phyloP scores from a whole-genome alignment of 371 early-diverging fungal genomes.

The Chytridiales sp. region DNA sequence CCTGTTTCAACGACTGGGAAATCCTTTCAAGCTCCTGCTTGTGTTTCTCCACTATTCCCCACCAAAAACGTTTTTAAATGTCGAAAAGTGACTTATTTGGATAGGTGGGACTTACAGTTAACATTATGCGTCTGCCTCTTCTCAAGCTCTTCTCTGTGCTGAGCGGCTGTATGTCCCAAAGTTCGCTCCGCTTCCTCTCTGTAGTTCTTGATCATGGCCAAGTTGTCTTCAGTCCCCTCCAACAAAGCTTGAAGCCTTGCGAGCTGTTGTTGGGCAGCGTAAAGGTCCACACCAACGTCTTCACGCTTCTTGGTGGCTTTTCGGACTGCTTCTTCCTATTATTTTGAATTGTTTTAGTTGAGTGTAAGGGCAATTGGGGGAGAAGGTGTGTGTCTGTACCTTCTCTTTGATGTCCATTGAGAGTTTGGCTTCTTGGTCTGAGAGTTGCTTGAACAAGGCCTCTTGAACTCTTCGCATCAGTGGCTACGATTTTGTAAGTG shows the following conservation, averaged over 20 bases:
- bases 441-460: conserved; percentile 47
- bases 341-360: neutral
- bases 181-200: conserved; percentile 48
- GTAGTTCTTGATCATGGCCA: conserved; percentile 39
- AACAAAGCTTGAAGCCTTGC: conserved; percentile 49
- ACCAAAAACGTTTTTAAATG: conserved; percentile 1
- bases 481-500: conserved; percentile 34
- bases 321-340: conserved; percentile 43
- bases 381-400: conserved; percentile 16
- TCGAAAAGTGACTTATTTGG: neutral
- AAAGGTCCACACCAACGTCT: conserved; percentile 57
- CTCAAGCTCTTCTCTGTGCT: conserved; percentile 46
- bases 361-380: neutral
- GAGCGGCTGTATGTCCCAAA: conserved; percentile 29
- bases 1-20: conserved; percentile 48
- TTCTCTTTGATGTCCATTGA: conserved; percentile 49
- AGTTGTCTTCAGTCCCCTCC: conserved; percentile 47
- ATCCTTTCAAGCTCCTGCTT: conserved; percentile 54
- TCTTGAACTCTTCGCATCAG: conserved; percentile 56
- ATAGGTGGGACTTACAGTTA: conserved; percentile 36
- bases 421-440: conserved; percentile 37
- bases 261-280: conserved; percentile 54
- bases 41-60: conserved; percentile 48
- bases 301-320: conserved; percentile 44
- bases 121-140: conserved; percentile 29